Percentiles rank a stretch among this genome's conserved stretches.
Evolutionary conservation across 2,329 filamentous ascomycete species (phyloP).

Genomic region (Stemphylium lycopersici): DNA sequence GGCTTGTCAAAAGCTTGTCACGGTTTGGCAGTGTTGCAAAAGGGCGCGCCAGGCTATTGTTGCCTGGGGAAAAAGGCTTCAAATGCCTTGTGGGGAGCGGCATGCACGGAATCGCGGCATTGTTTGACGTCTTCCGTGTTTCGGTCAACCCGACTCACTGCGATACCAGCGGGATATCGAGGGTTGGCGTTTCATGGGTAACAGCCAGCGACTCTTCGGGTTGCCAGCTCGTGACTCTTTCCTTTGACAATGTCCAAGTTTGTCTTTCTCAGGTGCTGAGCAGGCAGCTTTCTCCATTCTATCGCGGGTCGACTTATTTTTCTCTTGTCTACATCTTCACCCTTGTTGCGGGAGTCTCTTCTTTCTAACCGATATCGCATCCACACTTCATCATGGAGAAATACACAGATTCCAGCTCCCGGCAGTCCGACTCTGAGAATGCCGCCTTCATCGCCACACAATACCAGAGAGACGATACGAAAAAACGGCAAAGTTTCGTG

Average conservation of each 20-base stretch:
- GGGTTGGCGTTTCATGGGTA: neutral
- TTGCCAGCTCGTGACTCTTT: constrained; percentile 1
- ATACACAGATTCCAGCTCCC: constrained; percentile 21
- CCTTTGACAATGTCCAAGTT: neutral
- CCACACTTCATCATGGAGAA: constrained; percentile 35
- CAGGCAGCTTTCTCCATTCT: constrained; percentile 10
- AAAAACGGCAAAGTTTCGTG: constrained; percentile 30
- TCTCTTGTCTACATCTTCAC: too few species aligned
- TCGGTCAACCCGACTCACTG: constrained; percentile 6
- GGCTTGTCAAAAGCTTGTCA: constrained; percentile 38
- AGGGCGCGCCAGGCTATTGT: constrained; percentile 22
- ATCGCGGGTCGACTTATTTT: constrained; percentile 31
- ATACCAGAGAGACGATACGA: constrained; percentile 29
- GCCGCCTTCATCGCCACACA: constrained; percentile 37
- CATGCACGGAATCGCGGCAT: neutral
- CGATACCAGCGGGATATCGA: neutral
- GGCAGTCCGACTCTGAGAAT: constrained; percentile 34
- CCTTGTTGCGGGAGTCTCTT: neutral
- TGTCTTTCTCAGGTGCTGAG: constrained; percentile 16
- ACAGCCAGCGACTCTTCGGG: neutral
- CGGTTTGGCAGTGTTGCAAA: constrained; percentile 22
- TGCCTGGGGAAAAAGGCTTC: constrained; percentile 24
- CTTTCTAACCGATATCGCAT: neutral
- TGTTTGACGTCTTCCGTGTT: constrained; percentile 15
- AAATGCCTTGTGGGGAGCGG: constrained; percentile 8